Evolutionary conservation across 225 moss, liverwort and hornwort genomes (phyloP), one percentile per base, ranked within the genome.

Genomic region (Sphagnum contortum): DNA sequence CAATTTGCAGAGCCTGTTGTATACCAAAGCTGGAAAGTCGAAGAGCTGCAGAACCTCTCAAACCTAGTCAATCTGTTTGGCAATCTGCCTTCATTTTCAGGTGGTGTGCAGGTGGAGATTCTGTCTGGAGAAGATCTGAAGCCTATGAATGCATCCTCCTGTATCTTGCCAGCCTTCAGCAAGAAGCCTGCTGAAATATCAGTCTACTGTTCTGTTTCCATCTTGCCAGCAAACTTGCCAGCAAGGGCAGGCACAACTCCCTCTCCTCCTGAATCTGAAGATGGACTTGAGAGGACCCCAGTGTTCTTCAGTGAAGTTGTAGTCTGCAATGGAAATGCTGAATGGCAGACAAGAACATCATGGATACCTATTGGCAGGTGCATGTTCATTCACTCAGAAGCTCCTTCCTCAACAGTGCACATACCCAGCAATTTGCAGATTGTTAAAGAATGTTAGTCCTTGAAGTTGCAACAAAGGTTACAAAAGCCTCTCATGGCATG

Each of bases 291-390:
- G 48, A 58, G 63, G 68, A 72, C 59, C 44, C 77, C 81, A n/a
- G 77, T 74, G 0, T 77, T 57, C 67, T 63, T 74, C 68, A 81
- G 71, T 8, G 69, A 75, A 48, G 69, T 70, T 44, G 77, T 81
- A 11, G 66, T 61, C 49, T 81, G 77, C 69, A 69, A 55, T 7
- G 81, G 68, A 46, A 74, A 66, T 66, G 74, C 81, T 51, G 77
- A 81, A 51, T 77, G 81, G 81, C 68, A 74, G 5, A 62, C 62
- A 55, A 57, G 68, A 53, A 77, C 81, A 5, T 68, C 77, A 10
- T 77, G 81, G 81, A 81, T 81, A 49, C 71, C 77, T 46, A 62
- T 81, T 29, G 67, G 63, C 74, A 81, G 81, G 81, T 75, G 50
- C 13, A 5, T 50, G 55, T 53, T 44, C 6, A 47, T 71, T 4